Evolutionary conservation across 495 filamentous ascomycete species (phyloP).

Genomic region (Aspergillus bridgeri): DNA sequence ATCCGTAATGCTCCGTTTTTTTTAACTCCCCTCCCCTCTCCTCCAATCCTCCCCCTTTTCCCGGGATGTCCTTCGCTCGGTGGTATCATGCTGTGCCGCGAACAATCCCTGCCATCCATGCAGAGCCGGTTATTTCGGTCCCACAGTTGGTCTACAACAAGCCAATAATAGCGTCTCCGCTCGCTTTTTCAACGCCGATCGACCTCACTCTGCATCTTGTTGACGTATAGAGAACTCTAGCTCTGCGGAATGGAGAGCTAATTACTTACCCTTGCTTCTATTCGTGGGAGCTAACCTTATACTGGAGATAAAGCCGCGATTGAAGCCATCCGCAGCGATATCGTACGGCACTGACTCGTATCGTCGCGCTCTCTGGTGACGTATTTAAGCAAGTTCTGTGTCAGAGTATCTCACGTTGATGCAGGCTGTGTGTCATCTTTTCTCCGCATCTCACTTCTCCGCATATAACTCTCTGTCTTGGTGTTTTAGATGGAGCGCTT

Average conservation of each 20-base stretch:
- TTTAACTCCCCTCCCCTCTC: too few relatives aligned
- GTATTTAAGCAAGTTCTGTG: background rate
- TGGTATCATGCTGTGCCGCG: background rate
- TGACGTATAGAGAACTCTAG: too few relatives aligned
- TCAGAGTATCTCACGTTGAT: constrained; percentile 1
- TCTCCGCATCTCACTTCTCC: background rate
- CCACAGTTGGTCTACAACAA: background rate
- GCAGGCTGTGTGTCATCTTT: background rate
- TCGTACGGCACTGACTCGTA: background rate
- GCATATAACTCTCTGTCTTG: background rate
- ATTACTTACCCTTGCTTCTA: background rate
- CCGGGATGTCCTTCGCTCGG: background rate
- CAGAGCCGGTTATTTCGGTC: background rate
- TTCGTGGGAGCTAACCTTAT: constrained; percentile 3
- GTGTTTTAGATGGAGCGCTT: background rate
- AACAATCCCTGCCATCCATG: background rate
- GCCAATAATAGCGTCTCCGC: background rate
- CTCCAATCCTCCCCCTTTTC: background rate
- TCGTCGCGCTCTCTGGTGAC: background rate
- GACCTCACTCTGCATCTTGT: background rate
- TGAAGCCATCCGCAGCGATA: background rate
- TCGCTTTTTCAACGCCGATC: background rate
- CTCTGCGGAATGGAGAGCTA: background rate
- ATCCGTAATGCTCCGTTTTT: too few relatives aligned
- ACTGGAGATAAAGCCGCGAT: background rate